A percentile compares a stretch with the other conserved stretches of the same genome.
Conservation (phyloP, 768 basidiomycete genomes). For the Boletus vermiculosoides region DNA sequence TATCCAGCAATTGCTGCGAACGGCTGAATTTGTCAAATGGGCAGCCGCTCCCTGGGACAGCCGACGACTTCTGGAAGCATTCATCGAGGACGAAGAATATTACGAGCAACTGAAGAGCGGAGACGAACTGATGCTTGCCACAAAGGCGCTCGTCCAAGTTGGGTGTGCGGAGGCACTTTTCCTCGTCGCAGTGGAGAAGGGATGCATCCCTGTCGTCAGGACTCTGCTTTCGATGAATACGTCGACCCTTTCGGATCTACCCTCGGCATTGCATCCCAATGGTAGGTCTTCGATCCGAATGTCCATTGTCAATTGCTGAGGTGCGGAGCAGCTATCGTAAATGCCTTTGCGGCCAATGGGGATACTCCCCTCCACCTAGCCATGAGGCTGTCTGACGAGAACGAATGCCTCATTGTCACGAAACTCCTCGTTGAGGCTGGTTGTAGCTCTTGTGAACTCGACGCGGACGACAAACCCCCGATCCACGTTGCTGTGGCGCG, state of each 20-base stretch:
- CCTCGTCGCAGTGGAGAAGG: too few relatives aligned
- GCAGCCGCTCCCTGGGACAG: too few relatives aligned
- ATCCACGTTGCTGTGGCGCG: neutral
- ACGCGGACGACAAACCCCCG: slow-evolving; percentile 1
- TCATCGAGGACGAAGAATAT: too few relatives aligned
- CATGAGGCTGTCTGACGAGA: slow-evolving; percentile 2
- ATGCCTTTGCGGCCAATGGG: neutral
- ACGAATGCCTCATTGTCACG: neutral
- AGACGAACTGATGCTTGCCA: too few relatives aligned
- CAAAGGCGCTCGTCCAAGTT: too few relatives aligned
- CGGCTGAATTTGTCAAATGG: too few relatives aligned
- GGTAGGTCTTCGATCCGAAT: neutral
- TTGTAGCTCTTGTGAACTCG: neutral
- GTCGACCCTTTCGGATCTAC: neutral
- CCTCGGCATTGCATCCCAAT: neutral
- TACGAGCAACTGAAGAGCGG: too few relatives aligned
- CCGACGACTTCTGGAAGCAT: too few relatives aligned
- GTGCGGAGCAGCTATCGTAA: neutral
- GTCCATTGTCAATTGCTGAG: neutral
- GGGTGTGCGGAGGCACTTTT: too few relatives aligned
- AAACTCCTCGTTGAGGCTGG: slow-evolving; percentile 4
- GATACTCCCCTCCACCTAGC: slow-evolving; percentile 8
- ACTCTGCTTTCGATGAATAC: neutral
- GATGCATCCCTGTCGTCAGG: neutral
- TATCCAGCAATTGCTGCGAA: too few relatives aligned